A percentile compares a stretch with the other conserved stretches of the same genome.
phyloP scores from a whole-genome alignment of 495 filamentous ascomycete genomes.

The Aspergillus avenaceus region DNA sequence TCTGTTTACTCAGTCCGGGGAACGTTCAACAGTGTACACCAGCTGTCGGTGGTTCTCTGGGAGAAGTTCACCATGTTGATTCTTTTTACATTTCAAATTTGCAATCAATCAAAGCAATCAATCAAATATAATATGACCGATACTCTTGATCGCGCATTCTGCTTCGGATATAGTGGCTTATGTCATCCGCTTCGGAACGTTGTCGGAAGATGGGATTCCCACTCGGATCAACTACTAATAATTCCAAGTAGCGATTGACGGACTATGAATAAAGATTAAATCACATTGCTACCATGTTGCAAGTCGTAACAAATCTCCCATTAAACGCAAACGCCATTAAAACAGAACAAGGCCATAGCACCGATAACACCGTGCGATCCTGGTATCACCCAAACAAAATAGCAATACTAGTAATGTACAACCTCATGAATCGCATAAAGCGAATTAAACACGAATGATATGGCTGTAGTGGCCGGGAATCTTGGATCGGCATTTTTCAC shows the following conservation, averaged over 20 bases:
- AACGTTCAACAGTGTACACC: not conserved
- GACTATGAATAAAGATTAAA: no score
- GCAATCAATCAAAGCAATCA: no score
- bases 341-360: not conserved
- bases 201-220: constrained; percentile 12
- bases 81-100: no score
- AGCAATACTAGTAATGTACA: not conserved
- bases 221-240: not conserved
- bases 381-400: not conserved
- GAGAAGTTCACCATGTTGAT: not conserved
- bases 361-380: not conserved
- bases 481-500: constrained; percentile 75
- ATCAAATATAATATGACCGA: no score
- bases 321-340: not conserved
- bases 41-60: constrained; percentile 8
- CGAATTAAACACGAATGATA: constrained; percentile 47
- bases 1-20: no score
- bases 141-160: not conserved
- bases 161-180: constrained; percentile 21
- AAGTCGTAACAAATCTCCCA: no score
- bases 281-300: no score
- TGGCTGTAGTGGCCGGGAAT: constrained; percentile 88
- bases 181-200: constrained; percentile 18
- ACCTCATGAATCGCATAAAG: not conserved
- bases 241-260: no score